phyloP scores from a whole-genome alignment of 2,329 filamentous ascomycete genomes.

The Daldinia sp. region DNA sequence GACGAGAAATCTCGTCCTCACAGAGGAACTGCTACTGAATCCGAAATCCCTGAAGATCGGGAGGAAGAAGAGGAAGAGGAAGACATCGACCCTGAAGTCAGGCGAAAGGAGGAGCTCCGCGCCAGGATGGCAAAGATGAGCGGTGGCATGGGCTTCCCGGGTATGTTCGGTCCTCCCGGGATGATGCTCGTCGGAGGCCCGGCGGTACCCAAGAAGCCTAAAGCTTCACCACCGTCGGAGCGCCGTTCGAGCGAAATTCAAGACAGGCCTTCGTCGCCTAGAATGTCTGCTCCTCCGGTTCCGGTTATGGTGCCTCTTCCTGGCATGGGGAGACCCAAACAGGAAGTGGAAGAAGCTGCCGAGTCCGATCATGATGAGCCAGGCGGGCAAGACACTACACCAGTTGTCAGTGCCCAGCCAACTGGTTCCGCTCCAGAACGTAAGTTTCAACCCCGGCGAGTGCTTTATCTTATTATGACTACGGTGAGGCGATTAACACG shows the following conservation, averaged over 20 bases:
- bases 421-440: slow-evolving; percentile 44
- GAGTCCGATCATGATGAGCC: slow-evolving; percentile 63
- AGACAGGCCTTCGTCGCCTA: slow-evolving; percentile 58
- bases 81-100: slow-evolving; percentile 87
- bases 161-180: slow-evolving; percentile 84
- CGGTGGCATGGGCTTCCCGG: slow-evolving; percentile 88
- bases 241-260: slow-evolving; percentile 59
- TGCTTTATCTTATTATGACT: slow-evolving; percentile 33
- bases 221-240: slow-evolving; percentile 56
- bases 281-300: slow-evolving; percentile 64
- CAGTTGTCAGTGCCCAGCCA: slow-evolving; percentile 48
- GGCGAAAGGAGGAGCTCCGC: slow-evolving; percentile 86
- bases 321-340: slow-evolving; percentile 74
- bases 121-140: slow-evolving; percentile 99
- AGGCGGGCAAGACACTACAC: slow-evolving; percentile 52
- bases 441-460: slow-evolving; percentile 42
- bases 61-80: slow-evolving; percentile 84
- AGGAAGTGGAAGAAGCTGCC: slow-evolving; percentile 56
- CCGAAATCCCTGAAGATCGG: slow-evolving; percentile 62
- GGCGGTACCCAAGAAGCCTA: slow-evolving; percentile 68
- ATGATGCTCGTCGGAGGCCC: slow-evolving; percentile 71
- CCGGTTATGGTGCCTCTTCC: slow-evolving; percentile 75
- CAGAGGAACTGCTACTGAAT: slow-evolving; percentile 52
- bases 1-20: slow-evolving; percentile 68
- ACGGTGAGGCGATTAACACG: slow-evolving; percentile 43